Evolutionary conservation across 2,329 filamentous ascomycete species (phyloP).

Genomic region (Ophiostoma sp.): DNA sequence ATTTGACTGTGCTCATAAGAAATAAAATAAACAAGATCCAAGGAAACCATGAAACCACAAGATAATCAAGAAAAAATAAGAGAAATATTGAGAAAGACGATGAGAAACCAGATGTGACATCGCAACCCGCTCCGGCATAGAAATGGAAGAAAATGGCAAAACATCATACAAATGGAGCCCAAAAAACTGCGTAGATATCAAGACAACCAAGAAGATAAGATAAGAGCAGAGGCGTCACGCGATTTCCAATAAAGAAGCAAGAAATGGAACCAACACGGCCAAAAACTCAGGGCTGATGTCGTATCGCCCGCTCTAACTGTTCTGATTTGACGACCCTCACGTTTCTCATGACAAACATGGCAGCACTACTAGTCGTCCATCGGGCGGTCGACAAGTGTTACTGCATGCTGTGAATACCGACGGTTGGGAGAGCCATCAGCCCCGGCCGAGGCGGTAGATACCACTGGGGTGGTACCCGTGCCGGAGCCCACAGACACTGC

Average conservation of each 20-base stretch:
- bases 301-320: too few relatives aligned
- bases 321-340: neutral
- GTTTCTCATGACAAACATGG: constrained; percentile 18
- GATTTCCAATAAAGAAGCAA: neutral
- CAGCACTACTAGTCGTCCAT: constrained; percentile 59
- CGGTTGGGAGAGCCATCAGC: neutral
- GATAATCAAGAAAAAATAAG: constrained; percentile 1
- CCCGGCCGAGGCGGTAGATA: constrained; percentile 7
- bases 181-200: constrained; percentile 1
- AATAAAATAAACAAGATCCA: neutral
- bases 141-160: neutral
- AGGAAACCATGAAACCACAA: neutral
- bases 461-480: neutral
- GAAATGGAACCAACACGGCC: too few relatives aligned
- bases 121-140: constrained; percentile 1
- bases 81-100: neutral
- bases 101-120: neutral
- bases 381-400: constrained; percentile 68
- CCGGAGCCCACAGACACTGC: constrained; percentile 30
- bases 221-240: neutral
- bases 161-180: constrained; percentile 6
- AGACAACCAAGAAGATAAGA: neutral
- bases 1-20: constrained; percentile 1
- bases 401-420: constrained; percentile 41
- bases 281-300: too few relatives aligned